Evolutionary conservation across 164 flowering plant genomes (phyloP), one percentile per base, ranked within the genome.

Genomic region (Vitis riparia): DNA sequence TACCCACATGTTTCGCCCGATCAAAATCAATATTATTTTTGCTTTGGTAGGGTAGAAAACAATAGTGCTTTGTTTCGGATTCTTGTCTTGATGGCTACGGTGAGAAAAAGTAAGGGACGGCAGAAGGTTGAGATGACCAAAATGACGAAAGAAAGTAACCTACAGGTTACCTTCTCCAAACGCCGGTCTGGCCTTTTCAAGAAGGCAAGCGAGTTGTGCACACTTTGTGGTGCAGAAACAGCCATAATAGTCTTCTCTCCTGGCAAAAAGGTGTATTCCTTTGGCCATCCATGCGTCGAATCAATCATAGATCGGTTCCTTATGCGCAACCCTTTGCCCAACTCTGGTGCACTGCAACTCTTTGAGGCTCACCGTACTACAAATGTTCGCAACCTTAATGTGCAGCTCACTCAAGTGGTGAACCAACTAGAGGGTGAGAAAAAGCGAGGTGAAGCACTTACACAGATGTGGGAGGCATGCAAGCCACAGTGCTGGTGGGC

Each of bases 101-200:
- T 72, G 27, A 80, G 70, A 60, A 87, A 80, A 58, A 83, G 82
- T 73, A 61, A 59, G 74, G 94, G 93, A 17, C 84, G 93, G 1
- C 87, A 83, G 57, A 89, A 81, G 86, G 87, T 90, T 37, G 79
- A 82, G 37, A 86, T 86, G 11, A 77, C 77, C 27, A 85, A 79
- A 62, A 87, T 89, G 0, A 50, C 72, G n/a, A 77, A 75, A 11
- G 76, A 81, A 44, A 83, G 73, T n/a, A 66, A 82, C 19, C 71
- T 85, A 0, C 93, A 89, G 68, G 97, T 88, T 5, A 86, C 96
- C 9, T 92, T 90, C 77, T 92, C 95, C 0, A 92, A 92, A 57
- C 84, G 95, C 6, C 81, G 90, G 3, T 67, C 84, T 0, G 95
- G 97, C 0, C 80, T 92, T 1, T 89, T 92, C 81, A 92, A 89